These are phyloP conservation scores for Durusdinium trenchii DNA, from an alignment of 73 alveolate species.

Conservation along the genomic window DNA sequence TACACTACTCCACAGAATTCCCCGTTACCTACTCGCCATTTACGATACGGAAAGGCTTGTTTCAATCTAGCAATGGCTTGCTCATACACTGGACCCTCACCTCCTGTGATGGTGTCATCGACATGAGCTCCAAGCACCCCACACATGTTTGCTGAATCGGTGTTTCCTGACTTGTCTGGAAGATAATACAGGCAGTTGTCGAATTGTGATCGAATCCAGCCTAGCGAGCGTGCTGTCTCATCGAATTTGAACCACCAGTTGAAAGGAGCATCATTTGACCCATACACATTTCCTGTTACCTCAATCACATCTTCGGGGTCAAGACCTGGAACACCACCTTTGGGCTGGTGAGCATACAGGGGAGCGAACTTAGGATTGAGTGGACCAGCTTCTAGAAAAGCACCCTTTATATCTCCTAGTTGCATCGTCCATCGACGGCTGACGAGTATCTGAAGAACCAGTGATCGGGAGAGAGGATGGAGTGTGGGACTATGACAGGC, in stretches of 20 bases:
- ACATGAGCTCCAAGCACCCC: conserved; percentile 14
- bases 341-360: not conserved
- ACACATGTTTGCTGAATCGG: not conserved
- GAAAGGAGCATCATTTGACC: not conserved
- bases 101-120: conserved; percentile 39
- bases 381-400: conserved; percentile 49
- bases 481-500: conserved; percentile 5
- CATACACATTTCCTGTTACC: not conserved
- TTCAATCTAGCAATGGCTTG: not conserved
- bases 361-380: not conserved
- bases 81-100: not conserved
- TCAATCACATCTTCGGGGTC: not conserved
- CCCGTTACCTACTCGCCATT: conserved; percentile 8
- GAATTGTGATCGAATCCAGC: not conserved
- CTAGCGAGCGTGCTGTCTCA: not conserved
- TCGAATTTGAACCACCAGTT: conserved; percentile 1
- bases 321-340: conserved; percentile 8
- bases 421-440: not conserved
- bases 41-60: conserved; percentile 1
- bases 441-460: not conserved
- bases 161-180: not conserved
- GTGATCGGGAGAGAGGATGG: not conserved
- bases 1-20: conserved; percentile 9
- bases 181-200: not conserved
- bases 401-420: conserved; percentile 29